Base-by-base conservation (phyloP, 768 basidiomycete genomes). In the Neoboletus brunneissimus region DNA sequence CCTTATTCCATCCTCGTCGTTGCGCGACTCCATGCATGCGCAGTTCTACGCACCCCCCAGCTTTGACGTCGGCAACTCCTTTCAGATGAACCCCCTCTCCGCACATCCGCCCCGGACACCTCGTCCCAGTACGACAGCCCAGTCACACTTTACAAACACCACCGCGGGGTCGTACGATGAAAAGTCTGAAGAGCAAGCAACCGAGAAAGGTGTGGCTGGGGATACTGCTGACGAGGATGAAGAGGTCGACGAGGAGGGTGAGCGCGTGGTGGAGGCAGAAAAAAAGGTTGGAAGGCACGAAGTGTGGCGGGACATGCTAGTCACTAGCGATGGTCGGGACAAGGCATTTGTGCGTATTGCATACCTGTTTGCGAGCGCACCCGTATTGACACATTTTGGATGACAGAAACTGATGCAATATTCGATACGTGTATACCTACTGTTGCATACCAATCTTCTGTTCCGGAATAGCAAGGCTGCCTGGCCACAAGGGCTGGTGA, bases 331-430 rank as follows among this genome's bases (percentile, higher is more conserved):
- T 61, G 91, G 91, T 49, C 79, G 91, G 63, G 91, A 94, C 72
- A 94, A 94, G 75, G 83, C 85, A 29, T 87, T 94, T 67, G 91
- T 93, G 74, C 66, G 89, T 80, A 40, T 43, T 45, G 35, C 44
- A 46, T 45, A 22, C 31, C 13, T 31, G 1, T 46, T 25, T 44
- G 43, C 34, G 18, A 38, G 25, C 31, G 32, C 40, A 29, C 4
- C 13, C 8, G 25, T 29, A 42, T 32, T 59, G 50, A 64, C 48
- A 35, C 47, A 4, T 49, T 48, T 16, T 37, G 34, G 44, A 27
- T 38, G 40, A 48, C 60, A 93, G 91, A 94, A 94, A 91, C 65
- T 92, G 53, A 84, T 94, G 54, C 91, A 94, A 76, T 94, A 93
- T 69, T 81, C 87, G 23, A 82, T 94, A 58, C 83, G 83, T 46